Evolutionary conservation across 2,329 filamentous ascomycete species (phyloP).

Genomic region (Clonostachys rhizophaga): DNA sequence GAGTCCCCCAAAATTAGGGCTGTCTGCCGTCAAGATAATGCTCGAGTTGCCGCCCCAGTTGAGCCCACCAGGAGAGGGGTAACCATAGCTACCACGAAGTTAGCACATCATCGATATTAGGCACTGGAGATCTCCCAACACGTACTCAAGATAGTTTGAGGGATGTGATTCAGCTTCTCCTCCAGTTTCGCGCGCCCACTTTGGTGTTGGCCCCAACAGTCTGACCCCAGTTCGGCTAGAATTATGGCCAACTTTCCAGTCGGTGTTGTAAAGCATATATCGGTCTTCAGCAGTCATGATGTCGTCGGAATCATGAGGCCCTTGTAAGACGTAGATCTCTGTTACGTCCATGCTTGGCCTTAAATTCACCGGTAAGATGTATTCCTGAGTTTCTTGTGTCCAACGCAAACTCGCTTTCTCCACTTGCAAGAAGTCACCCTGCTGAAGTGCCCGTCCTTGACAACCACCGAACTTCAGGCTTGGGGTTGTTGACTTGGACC

Average conservation of each 20-base stretch:
- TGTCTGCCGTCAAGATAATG: conserved; percentile 54
- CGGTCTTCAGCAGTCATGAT: conserved; percentile 38
- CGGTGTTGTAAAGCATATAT: conserved; percentile 49
- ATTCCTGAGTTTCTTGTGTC: neutral
- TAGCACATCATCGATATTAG: neutral
- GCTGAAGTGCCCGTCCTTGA: conserved; percentile 49
- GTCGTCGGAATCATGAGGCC: conserved; percentile 21
- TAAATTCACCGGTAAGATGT: conserved; percentile 11
- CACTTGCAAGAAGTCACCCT: conserved; percentile 46
- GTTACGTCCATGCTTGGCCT: conserved; percentile 2
- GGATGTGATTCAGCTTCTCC: conserved; percentile 62
- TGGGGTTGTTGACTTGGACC: conserved; percentile 54
- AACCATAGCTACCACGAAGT: conserved; percentile 14
- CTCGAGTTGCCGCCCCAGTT: conserved; percentile 60
- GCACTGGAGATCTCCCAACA: neutral
- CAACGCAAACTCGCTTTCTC: conserved; percentile 4
- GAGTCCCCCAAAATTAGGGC: conserved; percentile 58
- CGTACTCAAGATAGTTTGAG: conserved; percentile 29
- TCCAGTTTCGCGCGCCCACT: conserved; percentile 54
- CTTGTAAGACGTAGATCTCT: conserved; percentile 17
- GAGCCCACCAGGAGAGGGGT: conserved; percentile 54
- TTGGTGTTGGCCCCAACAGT: conserved; percentile 51
- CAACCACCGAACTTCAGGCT: conserved; percentile 54
- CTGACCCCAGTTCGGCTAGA: conserved; percentile 55
- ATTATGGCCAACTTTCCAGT: conserved; percentile 60